Evolutionary conservation across 2,329 filamentous ascomycete species (phyloP).

Genomic region (Diplocarpon rosae): DNA sequence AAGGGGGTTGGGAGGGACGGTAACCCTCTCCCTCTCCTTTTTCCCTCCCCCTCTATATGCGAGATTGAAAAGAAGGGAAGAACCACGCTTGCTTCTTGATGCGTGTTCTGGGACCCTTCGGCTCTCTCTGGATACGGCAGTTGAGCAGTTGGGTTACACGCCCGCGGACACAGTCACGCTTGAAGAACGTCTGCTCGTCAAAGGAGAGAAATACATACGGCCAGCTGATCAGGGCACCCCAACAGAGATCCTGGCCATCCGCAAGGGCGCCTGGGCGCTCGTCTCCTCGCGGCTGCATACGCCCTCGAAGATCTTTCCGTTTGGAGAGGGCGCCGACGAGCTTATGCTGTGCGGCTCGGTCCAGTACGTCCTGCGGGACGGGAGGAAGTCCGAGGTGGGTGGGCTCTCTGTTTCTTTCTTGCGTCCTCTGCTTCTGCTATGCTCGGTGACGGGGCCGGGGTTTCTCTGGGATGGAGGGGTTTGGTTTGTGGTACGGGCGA

Average conservation of each 20-base stretch:
- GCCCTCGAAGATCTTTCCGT: slow-evolving; percentile 38
- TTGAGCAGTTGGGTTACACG: too few species aligned
- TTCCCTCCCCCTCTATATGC: not conserved
- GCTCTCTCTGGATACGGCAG: too few species aligned
- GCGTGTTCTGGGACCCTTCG: too few species aligned
- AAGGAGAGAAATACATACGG: not conserved
- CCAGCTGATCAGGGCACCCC: not conserved
- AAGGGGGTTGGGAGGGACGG: slow-evolving; percentile 34
- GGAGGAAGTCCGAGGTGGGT: slow-evolving; percentile 23
- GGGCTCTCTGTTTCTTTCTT: not conserved
- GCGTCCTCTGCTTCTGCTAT: not conserved
- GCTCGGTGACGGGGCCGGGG: not conserved
- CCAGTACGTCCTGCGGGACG: slow-evolving; percentile 40
- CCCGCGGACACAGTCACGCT: too few species aligned
- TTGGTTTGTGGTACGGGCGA: too few species aligned
- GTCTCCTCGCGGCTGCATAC: slow-evolving; percentile 36
- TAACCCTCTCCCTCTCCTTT: slow-evolving; percentile 16
- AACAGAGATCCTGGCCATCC: slow-evolving; percentile 38
- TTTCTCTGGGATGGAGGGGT: not conserved
- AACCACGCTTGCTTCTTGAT: too few species aligned
- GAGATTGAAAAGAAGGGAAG: not conserved
- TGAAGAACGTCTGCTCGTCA: too few species aligned
- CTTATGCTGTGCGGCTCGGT: slow-evolving; percentile 44
- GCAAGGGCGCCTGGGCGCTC: slow-evolving; percentile 42
- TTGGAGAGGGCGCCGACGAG: slow-evolving; percentile 34